Base-by-base conservation (phyloP, 1,139 yeast genomes). In the Kurtzmaniella quercitrusa region DNA sequence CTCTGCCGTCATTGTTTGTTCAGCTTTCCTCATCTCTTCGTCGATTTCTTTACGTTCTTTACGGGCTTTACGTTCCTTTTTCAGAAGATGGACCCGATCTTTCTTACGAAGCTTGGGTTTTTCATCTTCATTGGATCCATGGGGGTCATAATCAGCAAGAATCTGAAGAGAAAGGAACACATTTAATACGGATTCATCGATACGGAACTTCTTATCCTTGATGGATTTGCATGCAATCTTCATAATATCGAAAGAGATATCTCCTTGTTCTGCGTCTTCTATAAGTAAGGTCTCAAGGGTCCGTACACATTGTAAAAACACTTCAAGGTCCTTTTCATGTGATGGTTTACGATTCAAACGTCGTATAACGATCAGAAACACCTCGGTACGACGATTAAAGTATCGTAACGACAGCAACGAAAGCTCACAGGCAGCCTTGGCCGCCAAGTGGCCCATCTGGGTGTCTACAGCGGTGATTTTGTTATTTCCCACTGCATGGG, bases 1-100 rank as follows among this genome's bases (percentile, higher is more conserved):
- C 61, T 90, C 94, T 3, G 82, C 82, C 1, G 96, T 85, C 3
- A 93, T 83, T 1, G 91, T 85, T 49, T 82, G 85, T 61, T 93
- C 96, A 2, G 98, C 98, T 50, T 73, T 77, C 52, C 85, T 75
- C 81, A 90, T 73, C 63, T 93, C 98, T 56, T 86, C 89, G 50
- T 91, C 98, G 49, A 93, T 91, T 51, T 76, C 82, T 55, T 85
- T 87, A 56, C 85, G 74, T 59, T 91, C 98, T 59, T 90, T 91
- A 51, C 96, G 77, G 15, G 81, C 85, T 57, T 93, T 93, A 53
- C 86, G 77, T 64, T 91, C 93, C 60, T 86, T 87, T 64, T 91
- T 93, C 11, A 95, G 83, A 44, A 91, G 66, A 68, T 91, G 96
- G 6, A 87, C 88, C 53, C 97, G 74, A 60, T 93, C 95, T 60